Conservation (phyloP, 352 stramenopile genomes). For the Globisporangium megalacanthum region DNA sequence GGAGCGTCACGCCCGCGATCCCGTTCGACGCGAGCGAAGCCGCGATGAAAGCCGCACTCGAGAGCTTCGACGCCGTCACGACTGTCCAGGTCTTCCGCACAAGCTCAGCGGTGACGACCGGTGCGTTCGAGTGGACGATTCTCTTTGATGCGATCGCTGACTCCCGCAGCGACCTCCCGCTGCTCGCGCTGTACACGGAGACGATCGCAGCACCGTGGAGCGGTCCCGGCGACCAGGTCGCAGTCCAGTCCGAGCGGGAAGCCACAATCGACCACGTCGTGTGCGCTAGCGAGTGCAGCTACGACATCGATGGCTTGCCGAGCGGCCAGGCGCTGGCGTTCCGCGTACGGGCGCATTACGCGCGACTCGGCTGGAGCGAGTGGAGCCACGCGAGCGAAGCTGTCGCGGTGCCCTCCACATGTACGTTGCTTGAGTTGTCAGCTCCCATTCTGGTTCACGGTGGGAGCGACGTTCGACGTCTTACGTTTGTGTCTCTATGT, state of each 20-base stretch:
- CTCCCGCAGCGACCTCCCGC: conserved; percentile 21
- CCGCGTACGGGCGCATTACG: conserved; percentile 41
- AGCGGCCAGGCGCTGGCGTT: conserved; percentile 35
- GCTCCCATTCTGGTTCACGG: neutral
- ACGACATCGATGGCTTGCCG: conserved; percentile 15
- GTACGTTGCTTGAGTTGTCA: conserved; percentile 6
- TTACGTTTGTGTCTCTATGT: neutral
- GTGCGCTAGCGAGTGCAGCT: conserved; percentile 22
- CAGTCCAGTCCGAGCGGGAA: conserved; percentile 33
- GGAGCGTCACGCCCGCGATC: conserved; percentile 49
- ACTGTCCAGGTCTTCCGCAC: conserved; percentile 50
- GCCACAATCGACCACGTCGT: conserved; percentile 16
- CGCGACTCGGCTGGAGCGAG: conserved; percentile 32
- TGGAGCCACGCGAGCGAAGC: conserved; percentile 42
- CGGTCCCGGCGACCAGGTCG: conserved; percentile 42
- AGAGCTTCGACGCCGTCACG: conserved; percentile 62
- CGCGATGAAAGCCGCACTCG: conserved; percentile 60
- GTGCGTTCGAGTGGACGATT: conserved; percentile 47
- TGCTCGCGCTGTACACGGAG: conserved; percentile 48
- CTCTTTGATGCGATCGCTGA: conserved; percentile 34
- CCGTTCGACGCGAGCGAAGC: conserved; percentile 62
- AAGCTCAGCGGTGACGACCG: conserved; percentile 8
- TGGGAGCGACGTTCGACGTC: neutral
- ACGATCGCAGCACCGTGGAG: conserved; percentile 43
- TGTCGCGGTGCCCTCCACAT: conserved; percentile 30